Conservation (phyloP, 2,329 filamentous ascomycete species). For the Torrubiella hemipterigena region DNA sequence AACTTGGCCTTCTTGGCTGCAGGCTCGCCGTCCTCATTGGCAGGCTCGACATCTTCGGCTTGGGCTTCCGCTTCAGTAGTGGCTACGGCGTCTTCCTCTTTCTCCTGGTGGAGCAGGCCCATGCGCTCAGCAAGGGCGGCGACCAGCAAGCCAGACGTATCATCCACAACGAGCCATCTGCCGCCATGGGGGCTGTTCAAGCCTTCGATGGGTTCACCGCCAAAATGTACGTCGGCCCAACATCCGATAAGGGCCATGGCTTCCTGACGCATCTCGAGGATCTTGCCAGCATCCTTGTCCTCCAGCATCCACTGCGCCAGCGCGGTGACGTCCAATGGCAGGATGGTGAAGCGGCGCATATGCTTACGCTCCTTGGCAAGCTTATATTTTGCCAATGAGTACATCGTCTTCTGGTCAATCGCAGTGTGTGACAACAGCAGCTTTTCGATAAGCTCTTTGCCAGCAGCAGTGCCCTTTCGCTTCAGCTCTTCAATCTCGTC, state of each 20-base stretch:
- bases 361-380: conserved; percentile 91
- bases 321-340: conserved; percentile 70
- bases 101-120: conserved; percentile 56
- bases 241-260: conserved; percentile 69
- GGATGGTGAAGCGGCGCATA: conserved; percentile 70
- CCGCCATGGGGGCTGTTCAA: conserved; percentile 19
- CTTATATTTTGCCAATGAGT: conserved; percentile 92
- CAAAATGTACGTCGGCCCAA: conserved; percentile 80
- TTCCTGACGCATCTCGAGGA: conserved; percentile 81
- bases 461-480: conserved; percentile 62
- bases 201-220: conserved; percentile 16
- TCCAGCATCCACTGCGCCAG: conserved; percentile 67
- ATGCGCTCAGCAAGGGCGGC: conserved; percentile 81
- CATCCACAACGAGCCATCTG: conserved; percentile 74
- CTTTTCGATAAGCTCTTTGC: conserved; percentile 85
- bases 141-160: conserved; percentile 71
- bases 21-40: neutral
- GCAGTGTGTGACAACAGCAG: conserved; percentile 81
- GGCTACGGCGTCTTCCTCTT: conserved; percentile 11
- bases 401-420: conserved; percentile 87
- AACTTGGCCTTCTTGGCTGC: conserved; percentile 4
- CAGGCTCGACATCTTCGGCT: conserved; percentile 1
- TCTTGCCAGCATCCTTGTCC: conserved; percentile 68
- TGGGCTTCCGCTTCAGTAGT: conserved; percentile 4
- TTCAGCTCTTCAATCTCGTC: conserved; percentile 66